Evolutionary conservation across 2,329 filamentous ascomycete genomes (phyloP).

Genomic region (Fusarium denticulatum): DNA sequence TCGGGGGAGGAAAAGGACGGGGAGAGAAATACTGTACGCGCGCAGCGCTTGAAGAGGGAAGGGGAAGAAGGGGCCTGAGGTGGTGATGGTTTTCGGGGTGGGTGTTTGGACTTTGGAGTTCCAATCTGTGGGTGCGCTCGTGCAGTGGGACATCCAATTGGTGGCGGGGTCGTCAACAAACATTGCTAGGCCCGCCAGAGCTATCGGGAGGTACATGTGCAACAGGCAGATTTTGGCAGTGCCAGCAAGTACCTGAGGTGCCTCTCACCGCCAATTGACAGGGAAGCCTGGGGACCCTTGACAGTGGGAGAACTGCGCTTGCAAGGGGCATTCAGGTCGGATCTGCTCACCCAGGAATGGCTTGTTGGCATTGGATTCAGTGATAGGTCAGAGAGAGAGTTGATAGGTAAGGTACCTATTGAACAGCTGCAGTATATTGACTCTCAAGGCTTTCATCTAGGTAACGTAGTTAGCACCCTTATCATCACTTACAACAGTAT

Average conservation of each 20-base stretch:
- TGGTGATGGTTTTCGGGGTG: slow-evolving; percentile 50
- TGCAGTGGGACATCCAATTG: slow-evolving; percentile 34
- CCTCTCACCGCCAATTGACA: slow-evolving; percentile 46
- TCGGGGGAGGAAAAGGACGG: slow-evolving; percentile 34
- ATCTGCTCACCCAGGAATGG: slow-evolving; percentile 10
- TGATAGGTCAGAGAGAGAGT: background rate
- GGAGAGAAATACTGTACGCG: slow-evolving; percentile 45
- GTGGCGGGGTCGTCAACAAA: slow-evolving; percentile 44
- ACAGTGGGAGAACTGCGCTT: slow-evolving; percentile 29
- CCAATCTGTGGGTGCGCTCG: slow-evolving; percentile 40
- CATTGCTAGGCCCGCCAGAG: slow-evolving; percentile 10
- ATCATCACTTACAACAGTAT: background rate
- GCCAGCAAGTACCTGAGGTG: slow-evolving; percentile 22
- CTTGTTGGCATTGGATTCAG: background rate
- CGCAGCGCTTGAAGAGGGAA: slow-evolving; percentile 48
- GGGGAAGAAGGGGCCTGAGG: slow-evolving; percentile 42
- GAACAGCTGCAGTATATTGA: background rate
- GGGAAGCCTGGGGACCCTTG: slow-evolving; percentile 32
- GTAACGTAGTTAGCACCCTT: background rate
- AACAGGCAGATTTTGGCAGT: slow-evolving; percentile 12
- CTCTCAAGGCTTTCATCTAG: background rate
- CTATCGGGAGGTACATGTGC: slow-evolving; percentile 19
- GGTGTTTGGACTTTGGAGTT: slow-evolving; percentile 47
- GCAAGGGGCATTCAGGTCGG: slow-evolving; percentile 37
- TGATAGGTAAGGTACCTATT: background rate